phyloP scores from a whole-genome alignment of 176 grass and related monocot genomes.

The Miscanthus lutarioriparius region DNA sequence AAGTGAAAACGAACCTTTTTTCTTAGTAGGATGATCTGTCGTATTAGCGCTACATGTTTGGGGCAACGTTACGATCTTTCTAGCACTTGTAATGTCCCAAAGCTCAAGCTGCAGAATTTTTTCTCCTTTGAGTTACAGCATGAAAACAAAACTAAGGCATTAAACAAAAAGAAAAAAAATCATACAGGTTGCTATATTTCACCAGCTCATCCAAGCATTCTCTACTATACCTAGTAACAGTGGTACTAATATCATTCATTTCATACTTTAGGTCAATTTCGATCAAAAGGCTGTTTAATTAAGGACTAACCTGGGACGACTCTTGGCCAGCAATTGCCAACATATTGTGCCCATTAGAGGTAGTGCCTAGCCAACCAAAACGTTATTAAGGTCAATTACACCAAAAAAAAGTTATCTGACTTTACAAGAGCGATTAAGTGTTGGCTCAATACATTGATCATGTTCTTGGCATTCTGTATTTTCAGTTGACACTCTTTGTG shows the following conservation, averaged over 20 bases:
- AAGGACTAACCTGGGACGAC: slow-evolving; percentile 52
- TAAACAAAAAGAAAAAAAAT: slow-evolving; percentile 29
- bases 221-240: background rate
- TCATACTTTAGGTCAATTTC: slow-evolving; percentile 12
- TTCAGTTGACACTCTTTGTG: slow-evolving; percentile 17
- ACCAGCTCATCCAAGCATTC: slow-evolving; percentile 5
- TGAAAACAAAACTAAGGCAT: slow-evolving; percentile 30
- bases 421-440: background rate
- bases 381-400: slow-evolving; percentile 22
- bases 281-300: slow-evolving; percentile 9
- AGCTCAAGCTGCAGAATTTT: slow-evolving; percentile 68
- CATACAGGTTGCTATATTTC: background rate
- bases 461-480: slow-evolving; percentile 19
- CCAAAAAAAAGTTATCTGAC: background rate
- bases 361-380: slow-evolving; percentile 39
- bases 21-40: slow-evolving; percentile 48
- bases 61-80: slow-evolving; percentile 66
- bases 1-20: slow-evolving; percentile 58
- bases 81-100: slow-evolving; percentile 73
- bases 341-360: slow-evolving; percentile 43
- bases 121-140: slow-evolving; percentile 15
- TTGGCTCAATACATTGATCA: slow-evolving; percentile 32
- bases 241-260: background rate
- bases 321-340: slow-evolving; percentile 85
- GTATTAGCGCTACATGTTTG: slow-evolving; percentile 39